phyloP scores from a whole-genome alignment of 805 yeast genomes.

The Sugiyamaella qingdaonensis region DNA sequence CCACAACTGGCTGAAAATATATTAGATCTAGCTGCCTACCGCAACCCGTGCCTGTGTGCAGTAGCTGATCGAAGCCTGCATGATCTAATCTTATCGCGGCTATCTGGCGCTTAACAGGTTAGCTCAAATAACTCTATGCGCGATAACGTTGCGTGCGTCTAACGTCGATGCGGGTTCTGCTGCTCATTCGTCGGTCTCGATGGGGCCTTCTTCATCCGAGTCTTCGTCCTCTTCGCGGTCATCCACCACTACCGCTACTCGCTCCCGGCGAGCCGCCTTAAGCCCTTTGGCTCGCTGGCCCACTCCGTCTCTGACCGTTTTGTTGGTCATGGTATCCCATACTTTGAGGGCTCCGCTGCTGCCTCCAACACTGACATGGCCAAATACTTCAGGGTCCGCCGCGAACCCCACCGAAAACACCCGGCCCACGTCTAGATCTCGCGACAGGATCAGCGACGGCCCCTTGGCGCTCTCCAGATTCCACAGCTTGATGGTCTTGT shows the following conservation, averaged over 20 bases:
- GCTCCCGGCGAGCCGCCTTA: slow-evolving; percentile 7
- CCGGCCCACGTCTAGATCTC: slow-evolving; percentile 93
- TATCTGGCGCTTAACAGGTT: slow-evolving; percentile 3
- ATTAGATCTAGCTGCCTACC: not conserved
- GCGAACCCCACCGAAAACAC: slow-evolving; percentile 81
- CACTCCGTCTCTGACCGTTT: slow-evolving; percentile 68
- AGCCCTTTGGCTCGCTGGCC: slow-evolving; percentile 32
- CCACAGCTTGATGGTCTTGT: slow-evolving; percentile 84
- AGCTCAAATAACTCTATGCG: not conserved
- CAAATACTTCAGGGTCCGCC: slow-evolving; percentile 80
- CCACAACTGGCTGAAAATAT: too few relatives aligned
- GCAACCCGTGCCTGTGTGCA: slow-evolving; percentile 1
- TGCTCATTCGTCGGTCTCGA: not conserved
- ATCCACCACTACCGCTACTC: slow-evolving; percentile 10
- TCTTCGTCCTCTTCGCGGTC: slow-evolving; percentile 16
- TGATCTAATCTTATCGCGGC: slow-evolving; percentile 1
- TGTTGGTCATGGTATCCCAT: slow-evolving; percentile 88
- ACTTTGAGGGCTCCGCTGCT: slow-evolving; percentile 76
- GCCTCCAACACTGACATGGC: slow-evolving; percentile 84
- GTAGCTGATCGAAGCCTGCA: not conserved
- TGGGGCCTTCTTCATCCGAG: slow-evolving; percentile 39
- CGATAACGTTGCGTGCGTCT: not conserved
- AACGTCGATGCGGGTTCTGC: not conserved
- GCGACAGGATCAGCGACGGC: slow-evolving; percentile 84
- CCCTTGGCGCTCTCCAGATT: slow-evolving; percentile 51